phyloP scores from a whole-genome alignment of 208 protist genomes.

The Acanthamoeba lenticulata region DNA sequence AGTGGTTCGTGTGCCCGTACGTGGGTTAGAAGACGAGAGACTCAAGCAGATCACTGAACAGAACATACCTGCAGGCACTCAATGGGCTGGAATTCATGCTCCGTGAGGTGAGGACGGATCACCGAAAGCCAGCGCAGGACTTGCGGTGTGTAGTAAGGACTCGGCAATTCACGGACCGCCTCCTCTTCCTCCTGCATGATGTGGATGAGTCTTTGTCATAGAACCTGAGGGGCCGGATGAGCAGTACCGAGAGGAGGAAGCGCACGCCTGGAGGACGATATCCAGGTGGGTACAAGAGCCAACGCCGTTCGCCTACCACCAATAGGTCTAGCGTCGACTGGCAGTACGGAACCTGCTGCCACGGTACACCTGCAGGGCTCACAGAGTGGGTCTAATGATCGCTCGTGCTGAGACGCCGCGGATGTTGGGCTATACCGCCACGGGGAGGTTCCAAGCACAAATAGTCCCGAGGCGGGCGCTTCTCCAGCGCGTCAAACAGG shows the following conservation, averaged over 20 bases:
- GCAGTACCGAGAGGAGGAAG: not conserved
- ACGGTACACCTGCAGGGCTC: not conserved
- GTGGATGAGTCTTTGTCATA: not conserved
- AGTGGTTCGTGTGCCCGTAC: not conserved
- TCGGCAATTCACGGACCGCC: not conserved
- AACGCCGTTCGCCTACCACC: not conserved
- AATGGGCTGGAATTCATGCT: not conserved
- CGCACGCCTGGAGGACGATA: not conserved
- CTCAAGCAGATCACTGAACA: not conserved
- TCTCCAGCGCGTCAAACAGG: not conserved
- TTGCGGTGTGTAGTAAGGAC: not conserved
- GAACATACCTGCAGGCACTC: not conserved
- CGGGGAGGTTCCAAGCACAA: not conserved
- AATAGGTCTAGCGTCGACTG: not conserved
- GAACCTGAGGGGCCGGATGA: not conserved
- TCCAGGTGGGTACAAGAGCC: not conserved
- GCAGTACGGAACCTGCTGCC: not conserved
- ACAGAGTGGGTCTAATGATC: too few relatives aligned
- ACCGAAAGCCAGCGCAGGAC: not conserved
- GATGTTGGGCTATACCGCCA: not conserved
- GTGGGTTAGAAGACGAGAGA: too few relatives aligned
- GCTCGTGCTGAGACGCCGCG: too few relatives aligned
- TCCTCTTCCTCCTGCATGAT: not conserved
- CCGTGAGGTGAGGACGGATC: not conserved
- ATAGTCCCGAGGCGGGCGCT: not conserved